A percentile compares a stretch with the other conserved stretches of the same genome.
These are phyloP conservation scores for Petunia axillaris DNA, from an alignment of 257 asterid species.

Conservation along the genomic window DNA sequence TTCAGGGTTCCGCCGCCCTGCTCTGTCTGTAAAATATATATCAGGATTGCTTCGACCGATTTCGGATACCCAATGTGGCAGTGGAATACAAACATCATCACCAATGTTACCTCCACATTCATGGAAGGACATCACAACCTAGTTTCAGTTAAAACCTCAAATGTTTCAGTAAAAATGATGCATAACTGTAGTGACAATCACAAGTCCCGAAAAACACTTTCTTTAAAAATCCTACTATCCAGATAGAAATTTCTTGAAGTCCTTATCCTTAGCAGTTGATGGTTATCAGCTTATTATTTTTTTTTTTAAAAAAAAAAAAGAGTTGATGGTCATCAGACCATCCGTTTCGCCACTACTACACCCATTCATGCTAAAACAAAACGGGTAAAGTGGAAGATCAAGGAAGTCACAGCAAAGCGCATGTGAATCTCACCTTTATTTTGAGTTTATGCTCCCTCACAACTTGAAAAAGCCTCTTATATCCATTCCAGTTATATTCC, in stretches of 20 bases:
- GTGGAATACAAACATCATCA: constrained; percentile 80
- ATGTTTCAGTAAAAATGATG: not conserved
- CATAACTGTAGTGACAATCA: constrained; percentile 2
- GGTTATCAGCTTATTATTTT: not conserved
- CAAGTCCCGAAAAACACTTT: not conserved
- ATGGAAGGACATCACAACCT: constrained; percentile 90
- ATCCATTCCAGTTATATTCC: constrained; percentile 94
- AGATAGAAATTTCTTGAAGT: not conserved
- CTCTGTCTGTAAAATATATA: constrained; percentile 85
- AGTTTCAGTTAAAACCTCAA: constrained; percentile 72
- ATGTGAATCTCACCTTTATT: constrained; percentile 63
- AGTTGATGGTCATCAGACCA: not conserved
- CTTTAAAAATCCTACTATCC: not conserved
- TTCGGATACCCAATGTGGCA: constrained; percentile 82
- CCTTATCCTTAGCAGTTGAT: not conserved
- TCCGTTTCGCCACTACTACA: not conserved
- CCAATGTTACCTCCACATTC: constrained; percentile 86
- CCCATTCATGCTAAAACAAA: not conserved
- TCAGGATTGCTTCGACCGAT: constrained; percentile 89
- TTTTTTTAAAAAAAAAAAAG: too few species aligned
- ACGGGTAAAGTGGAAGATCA: not conserved
- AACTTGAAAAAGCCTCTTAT: constrained; percentile 78
- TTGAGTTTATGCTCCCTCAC: constrained; percentile 80
- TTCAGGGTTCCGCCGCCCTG: constrained; percentile 85
- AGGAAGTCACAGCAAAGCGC: constrained; percentile 8